These are phyloP conservation scores for Tricholoma terreum DNA, from an alignment of 768 basidiomycete species.

Conservation along the genomic window DNA sequence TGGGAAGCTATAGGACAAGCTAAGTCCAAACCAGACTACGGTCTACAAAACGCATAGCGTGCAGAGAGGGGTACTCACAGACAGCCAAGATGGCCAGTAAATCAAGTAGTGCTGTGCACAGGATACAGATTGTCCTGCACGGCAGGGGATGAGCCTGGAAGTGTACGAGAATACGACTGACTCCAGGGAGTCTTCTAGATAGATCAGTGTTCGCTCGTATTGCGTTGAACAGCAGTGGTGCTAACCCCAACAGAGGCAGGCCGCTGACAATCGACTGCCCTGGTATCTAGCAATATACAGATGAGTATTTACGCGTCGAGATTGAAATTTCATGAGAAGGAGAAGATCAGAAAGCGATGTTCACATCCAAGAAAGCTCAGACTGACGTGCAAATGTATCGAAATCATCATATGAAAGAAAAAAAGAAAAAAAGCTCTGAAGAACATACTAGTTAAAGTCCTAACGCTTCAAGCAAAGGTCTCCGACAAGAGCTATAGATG, in stretches of 20 bases:
- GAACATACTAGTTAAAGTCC: neutral
- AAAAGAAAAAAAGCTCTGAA: neutral
- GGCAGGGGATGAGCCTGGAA: neutral
- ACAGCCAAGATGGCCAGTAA: neutral
- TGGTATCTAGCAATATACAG: neutral
- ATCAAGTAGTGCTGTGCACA: neutral
- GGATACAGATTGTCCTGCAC: neutral
- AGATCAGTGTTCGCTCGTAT: too few species aligned
- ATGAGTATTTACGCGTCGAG: neutral
- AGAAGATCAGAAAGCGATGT: constrained; percentile 18
- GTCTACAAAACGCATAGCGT: neutral
- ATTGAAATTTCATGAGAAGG: neutral
- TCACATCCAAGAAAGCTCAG: constrained; percentile 29
- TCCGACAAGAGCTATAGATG: too few species aligned
- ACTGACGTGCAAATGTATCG: constrained; percentile 45
- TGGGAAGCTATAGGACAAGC: neutral
- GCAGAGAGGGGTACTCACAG: neutral
- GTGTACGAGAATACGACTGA: neutral
- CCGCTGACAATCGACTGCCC: too few species aligned
- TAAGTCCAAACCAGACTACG: neutral
- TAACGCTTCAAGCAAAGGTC: too few species aligned
- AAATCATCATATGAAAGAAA: constrained; percentile 8
- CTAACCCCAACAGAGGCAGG: too few species aligned
- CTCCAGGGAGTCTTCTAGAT: too few species aligned
- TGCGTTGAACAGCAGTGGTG: too few species aligned